Conservation (phyloP, 2,329 filamentous ascomycete genomes). For the Plenodomus biglobosus region DNA sequence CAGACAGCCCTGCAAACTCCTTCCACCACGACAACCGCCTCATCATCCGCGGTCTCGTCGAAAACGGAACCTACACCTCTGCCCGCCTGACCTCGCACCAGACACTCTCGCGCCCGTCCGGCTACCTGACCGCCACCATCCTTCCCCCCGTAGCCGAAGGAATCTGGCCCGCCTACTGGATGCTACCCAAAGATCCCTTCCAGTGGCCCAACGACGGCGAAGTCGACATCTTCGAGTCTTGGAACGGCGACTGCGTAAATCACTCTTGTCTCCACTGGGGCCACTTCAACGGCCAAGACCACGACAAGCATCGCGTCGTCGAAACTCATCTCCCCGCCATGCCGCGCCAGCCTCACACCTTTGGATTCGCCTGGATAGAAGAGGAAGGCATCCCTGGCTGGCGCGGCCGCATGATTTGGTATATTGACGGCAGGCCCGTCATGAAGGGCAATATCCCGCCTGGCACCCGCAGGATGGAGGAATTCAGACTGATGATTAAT, state of each 20-base stretch:
- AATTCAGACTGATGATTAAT: constrained; percentile 60
- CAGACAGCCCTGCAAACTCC: constrained; percentile 52
- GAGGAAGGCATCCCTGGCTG: constrained; percentile 47
- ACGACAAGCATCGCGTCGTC: constrained; percentile 59
- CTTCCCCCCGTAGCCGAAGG: constrained; percentile 57
- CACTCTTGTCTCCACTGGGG: constrained; percentile 64
- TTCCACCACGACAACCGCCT: constrained; percentile 58
- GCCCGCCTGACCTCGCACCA: constrained; percentile 58
- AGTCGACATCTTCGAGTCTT: constrained; percentile 63
- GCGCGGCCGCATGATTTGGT: constrained; percentile 58
- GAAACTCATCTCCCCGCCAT: constrained; percentile 56
- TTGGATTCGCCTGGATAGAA: constrained; percentile 61
- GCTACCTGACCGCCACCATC: constrained; percentile 56
- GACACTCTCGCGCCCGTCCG: constrained; percentile 54
- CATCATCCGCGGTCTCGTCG: constrained; percentile 55
- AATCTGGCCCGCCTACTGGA: constrained; percentile 65
- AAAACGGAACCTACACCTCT: constrained; percentile 53
- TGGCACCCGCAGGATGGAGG: constrained; percentile 58
- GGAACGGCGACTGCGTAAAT: constrained; percentile 60
- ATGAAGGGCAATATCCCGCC: constrained; percentile 59
- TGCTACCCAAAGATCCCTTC: constrained; percentile 61
- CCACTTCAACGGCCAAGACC: constrained; percentile 56
- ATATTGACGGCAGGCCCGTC: constrained; percentile 58
- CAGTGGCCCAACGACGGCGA: constrained; percentile 62
- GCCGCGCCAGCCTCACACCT: constrained; percentile 51